Percentiles rank a stretch among this genome's conserved stretches.
Conservation (phyloP, 2,329 filamentous ascomycete genomes). For the Niveomyces coronatus region DNA sequence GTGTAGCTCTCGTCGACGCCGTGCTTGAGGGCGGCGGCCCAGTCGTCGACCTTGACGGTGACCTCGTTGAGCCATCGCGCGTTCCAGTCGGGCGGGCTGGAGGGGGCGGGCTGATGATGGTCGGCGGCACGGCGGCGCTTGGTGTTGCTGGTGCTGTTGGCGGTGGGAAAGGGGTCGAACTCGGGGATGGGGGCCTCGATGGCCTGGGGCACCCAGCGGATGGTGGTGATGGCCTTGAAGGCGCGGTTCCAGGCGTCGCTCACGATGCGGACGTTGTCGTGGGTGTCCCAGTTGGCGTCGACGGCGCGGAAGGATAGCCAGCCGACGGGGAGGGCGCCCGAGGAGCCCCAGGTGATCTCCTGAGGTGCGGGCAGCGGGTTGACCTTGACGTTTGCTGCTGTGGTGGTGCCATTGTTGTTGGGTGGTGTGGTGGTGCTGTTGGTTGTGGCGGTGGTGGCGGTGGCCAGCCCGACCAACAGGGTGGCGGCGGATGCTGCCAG, state of each 20-base stretch:
- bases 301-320: constrained; percentile 10
- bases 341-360: constrained; percentile 16
- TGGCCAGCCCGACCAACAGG: constrained; percentile 2
- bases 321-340: constrained; percentile 14
- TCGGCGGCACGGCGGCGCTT: constrained; percentile 17
- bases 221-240: constrained; percentile 32
- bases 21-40: constrained; percentile 38
- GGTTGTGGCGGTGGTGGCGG: constrained; percentile 2
- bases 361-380: constrained; percentile 19
- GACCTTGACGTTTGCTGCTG: constrained; percentile 18
- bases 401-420: too few relatives aligned
- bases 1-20: constrained; percentile 49
- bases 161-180: constrained; percentile 41
- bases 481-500: too few relatives aligned
- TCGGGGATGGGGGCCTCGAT: constrained; percentile 38
- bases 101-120: not conserved
- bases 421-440: too few relatives aligned
- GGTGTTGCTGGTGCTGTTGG: constrained; percentile 17
- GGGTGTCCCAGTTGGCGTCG: constrained; percentile 11
- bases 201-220: constrained; percentile 45
- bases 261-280: constrained; percentile 21
- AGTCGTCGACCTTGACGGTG: constrained; percentile 34
- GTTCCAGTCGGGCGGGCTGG: constrained; percentile 9
- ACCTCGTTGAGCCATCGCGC: constrained; percentile 27
- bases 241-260: constrained; percentile 39